Percentiles rank a stretch among this genome's conserved stretches.
phyloP scores from a whole-genome alignment of 345 rosid genomes.

The Pseudoturritis turrita region DNA sequence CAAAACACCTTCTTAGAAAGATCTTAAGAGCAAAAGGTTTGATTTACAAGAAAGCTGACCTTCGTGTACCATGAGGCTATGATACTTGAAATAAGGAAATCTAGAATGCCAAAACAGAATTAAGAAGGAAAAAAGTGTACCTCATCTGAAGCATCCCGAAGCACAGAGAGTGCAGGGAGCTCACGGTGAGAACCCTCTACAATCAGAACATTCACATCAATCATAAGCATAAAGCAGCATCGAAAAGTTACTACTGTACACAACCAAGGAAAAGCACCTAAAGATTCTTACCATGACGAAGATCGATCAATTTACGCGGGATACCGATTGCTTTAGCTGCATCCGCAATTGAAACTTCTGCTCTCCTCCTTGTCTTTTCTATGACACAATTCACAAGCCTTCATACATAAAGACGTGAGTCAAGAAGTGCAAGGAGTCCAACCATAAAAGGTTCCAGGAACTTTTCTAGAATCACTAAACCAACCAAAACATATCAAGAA shows the following conservation, averaged over 20 bases:
- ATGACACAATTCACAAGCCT: conserved; percentile 93
- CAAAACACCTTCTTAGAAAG: background rate
- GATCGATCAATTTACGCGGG: conserved; percentile 79
- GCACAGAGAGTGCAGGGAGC: conserved; percentile 70
- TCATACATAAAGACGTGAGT: conserved; percentile 1
- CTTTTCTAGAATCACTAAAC: background rate
- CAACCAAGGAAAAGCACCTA: conserved; percentile 1
- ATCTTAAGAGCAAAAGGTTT: background rate
- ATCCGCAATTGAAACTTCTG: conserved; percentile 69
- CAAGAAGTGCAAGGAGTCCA: background rate
- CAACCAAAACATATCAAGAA: background rate
- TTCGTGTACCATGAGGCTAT: background rate
- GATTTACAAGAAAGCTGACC: background rate
- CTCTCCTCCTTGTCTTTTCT: conserved; percentile 76
- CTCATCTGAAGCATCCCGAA: conserved; percentile 69
- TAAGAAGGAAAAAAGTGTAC: conserved; percentile 32
- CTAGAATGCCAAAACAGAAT: background rate
- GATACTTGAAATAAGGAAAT: background rate
- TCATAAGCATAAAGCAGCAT: background rate
- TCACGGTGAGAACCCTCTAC: conserved; percentile 91
- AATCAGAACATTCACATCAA: conserved; percentile 14
- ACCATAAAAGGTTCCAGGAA: background rate
- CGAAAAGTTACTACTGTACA: background rate
- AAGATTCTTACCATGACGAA: conserved; percentile 79
- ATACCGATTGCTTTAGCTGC: conserved; percentile 82